Base-by-base conservation (phyloP, 2,329 filamentous ascomycete species). In the Thielaviopsis populi region DNA sequence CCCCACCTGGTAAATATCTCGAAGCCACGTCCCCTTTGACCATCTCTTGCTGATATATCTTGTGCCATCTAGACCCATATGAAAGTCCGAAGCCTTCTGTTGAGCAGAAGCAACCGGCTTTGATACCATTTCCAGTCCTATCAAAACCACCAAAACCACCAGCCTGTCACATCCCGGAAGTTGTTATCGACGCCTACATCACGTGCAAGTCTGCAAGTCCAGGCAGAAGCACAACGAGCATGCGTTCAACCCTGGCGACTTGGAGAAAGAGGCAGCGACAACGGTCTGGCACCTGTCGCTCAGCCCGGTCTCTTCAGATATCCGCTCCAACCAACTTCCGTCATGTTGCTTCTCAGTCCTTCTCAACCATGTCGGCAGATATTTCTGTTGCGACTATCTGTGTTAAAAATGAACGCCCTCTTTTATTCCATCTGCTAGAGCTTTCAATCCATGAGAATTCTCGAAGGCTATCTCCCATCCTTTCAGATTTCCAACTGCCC, bases 311-410 rank as follows among this genome's bases (percentile, higher is more conserved):
- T 69, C 80, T 78, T 72, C 75, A 75, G 66, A 85, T 86, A 69
- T 84, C 82, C 50, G 75, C 75, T 22, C 83, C 83, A 2, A 78
- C 78, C 59, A 76, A 85, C 70, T 86, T 86, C 69, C 79, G 79
- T 58, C 83, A 85, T 73, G 64, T 66, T 30, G 59, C 61, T 10
- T 61, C 64, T 17, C 64, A 63, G 58, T 66, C 64, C 6, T 61
- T 59, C 37, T 71, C 43, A 0, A 22, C 24, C 8, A 63, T 33
- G 19, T 43, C 46, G 19, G 24, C 37, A 22, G 33, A 27, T 27
- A 22, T 65, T 17, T n/a, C 33, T 7, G 19, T 15, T 30, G 27
- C 30, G 7, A 13, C 8, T 2, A n/a, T 15, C 13, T 54, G 17
- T 54, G 61, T n/a, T n/a, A n/a, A 42, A 19, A 68, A 42, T 40